These are phyloP conservation scores for Leccinum disarticulatum DNA, from an alignment of 768 basidiomycete genomes.

Conservation along the genomic window DNA sequence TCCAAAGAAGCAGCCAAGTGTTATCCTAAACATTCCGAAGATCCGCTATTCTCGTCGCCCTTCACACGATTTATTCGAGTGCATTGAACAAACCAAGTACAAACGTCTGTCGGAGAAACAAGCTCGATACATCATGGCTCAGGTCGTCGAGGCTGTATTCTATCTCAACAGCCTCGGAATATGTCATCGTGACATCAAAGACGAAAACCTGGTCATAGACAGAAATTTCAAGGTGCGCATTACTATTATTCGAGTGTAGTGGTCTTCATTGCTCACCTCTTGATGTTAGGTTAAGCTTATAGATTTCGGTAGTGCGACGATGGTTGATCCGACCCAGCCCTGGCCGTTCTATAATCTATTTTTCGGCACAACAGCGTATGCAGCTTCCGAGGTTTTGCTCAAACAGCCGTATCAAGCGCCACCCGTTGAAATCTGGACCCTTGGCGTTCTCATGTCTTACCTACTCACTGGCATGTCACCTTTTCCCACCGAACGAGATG, in stretches of 20 bases:
- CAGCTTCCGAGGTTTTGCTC: conserved; percentile 89
- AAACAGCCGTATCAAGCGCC: conserved; percentile 89
- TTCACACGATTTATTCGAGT: conserved; percentile 93
- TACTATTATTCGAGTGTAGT: not conserved
- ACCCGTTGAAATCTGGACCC: conserved; percentile 94
- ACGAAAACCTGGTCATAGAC: conserved; percentile 89
- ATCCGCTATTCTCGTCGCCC: conserved; percentile 63
- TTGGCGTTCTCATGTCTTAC: conserved; percentile 93
- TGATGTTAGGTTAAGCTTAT: conserved; percentile 80
- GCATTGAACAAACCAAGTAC: conserved; percentile 84
- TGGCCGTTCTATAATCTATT: conserved; percentile 75
- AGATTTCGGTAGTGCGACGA: conserved; percentile 90
- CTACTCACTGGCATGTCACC: conserved; percentile 91
- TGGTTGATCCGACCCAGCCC: conserved; percentile 60
- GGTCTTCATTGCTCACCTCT: conserved; percentile 12
- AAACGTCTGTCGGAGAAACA: conserved; percentile 76
- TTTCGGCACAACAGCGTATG: conserved; percentile 95
- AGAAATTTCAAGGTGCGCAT: conserved; percentile 58
- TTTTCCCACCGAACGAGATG: conserved; percentile 84
- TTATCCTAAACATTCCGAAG: conserved; percentile 26
- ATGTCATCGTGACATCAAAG: conserved; percentile 95
- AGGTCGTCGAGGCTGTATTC: conserved; percentile 82
- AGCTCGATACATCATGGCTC: conserved; percentile 80
- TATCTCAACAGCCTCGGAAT: conserved; percentile 84
- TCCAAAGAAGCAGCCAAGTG: conserved; percentile 11